Evolutionary conservation across 495 filamentous ascomycete species (phyloP).

Genomic region (Hypoxylon subgilvum): DNA sequence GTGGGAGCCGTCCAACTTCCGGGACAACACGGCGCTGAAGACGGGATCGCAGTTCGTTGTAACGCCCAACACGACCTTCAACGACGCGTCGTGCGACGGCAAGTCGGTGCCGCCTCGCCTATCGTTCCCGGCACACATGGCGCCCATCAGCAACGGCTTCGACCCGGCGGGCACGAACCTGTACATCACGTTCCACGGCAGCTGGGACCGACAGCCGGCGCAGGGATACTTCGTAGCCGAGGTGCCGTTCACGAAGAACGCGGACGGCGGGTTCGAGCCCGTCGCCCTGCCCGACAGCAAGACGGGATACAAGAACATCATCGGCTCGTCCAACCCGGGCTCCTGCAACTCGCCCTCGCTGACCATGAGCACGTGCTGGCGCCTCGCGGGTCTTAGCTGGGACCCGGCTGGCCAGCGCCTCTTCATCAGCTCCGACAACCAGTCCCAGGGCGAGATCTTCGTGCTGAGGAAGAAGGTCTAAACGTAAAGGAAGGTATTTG

Average conservation of each 20-base stretch:
- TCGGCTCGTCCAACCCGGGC: slow-evolving; percentile 38
- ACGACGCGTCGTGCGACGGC: slow-evolving; percentile 54
- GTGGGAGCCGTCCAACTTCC: slow-evolving; percentile 60
- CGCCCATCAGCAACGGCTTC: slow-evolving; percentile 59
- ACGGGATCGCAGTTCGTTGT: slow-evolving; percentile 59
- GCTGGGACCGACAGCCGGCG: slow-evolving; percentile 60
- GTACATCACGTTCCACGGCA: slow-evolving; percentile 65
- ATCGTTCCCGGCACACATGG: slow-evolving; percentile 62
- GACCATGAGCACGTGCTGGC: slow-evolving; percentile 42
- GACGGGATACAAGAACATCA: slow-evolving; percentile 44
- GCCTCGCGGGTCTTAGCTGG: slow-evolving; percentile 42
- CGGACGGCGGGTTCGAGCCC: slow-evolving; percentile 43
- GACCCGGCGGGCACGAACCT: slow-evolving; percentile 51
- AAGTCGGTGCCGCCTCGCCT: slow-evolving; percentile 54
- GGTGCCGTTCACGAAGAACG: slow-evolving; percentile 52
- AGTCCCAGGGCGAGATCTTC: slow-evolving; percentile 51
- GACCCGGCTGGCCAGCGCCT: slow-evolving; percentile 41
- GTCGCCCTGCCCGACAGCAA: slow-evolving; percentile 41
- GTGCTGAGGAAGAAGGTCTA: slow-evolving; percentile 41
- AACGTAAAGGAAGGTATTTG: neutral
- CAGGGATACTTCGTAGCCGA: slow-evolving; percentile 60
- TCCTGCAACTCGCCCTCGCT: slow-evolving; percentile 37
- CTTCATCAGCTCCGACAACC: slow-evolving; percentile 48
- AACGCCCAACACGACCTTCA: slow-evolving; percentile 51
- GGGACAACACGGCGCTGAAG: slow-evolving; percentile 50